Conservation (phyloP, 192 early-diverging fungal genomes). For the Backusella tarrabulga region DNA sequence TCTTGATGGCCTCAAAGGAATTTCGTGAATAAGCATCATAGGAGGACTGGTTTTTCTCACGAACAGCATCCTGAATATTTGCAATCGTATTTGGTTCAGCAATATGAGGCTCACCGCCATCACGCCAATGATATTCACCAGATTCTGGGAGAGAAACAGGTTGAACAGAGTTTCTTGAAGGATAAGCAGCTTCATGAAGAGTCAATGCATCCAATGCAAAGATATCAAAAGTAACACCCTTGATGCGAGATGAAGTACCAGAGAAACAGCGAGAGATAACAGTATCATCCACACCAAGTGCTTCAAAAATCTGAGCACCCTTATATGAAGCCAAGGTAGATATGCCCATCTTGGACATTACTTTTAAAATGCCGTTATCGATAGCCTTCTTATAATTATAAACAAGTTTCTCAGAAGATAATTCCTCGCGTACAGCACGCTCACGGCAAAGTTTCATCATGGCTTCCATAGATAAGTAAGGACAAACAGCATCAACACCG, state of each 20-base stretch:
- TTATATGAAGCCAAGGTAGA: slow-evolving; percentile 97
- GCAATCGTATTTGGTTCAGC: slow-evolving; percentile 88
- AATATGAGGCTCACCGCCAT: slow-evolving; percentile 90
- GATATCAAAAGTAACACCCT: slow-evolving; percentile 78
- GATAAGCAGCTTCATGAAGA: slow-evolving; percentile 86
- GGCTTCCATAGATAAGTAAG: slow-evolving; percentile 90
- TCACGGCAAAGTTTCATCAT: slow-evolving; percentile 90
- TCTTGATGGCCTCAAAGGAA: slow-evolving; percentile 79
- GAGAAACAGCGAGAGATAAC: slow-evolving; percentile 93
- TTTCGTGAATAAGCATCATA: slow-evolving; percentile 86
- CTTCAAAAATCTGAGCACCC: slow-evolving; percentile 99
- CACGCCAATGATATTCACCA: slow-evolving; percentile 97
- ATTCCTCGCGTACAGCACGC: slow-evolving; percentile 58
- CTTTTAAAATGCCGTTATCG: slow-evolving; percentile 96
- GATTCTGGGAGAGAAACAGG: slow-evolving; percentile 80
- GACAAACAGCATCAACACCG: slow-evolving; percentile 94
- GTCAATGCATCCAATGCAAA: slow-evolving; percentile 88
- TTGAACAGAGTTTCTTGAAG: slow-evolving; percentile 60
- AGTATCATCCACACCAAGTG: slow-evolving; percentile 84
- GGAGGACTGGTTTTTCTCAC: slow-evolving; percentile 83
- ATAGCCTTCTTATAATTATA: slow-evolving; percentile 85
- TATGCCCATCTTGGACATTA: slow-evolving; percentile 99
- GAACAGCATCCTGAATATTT: slow-evolving; percentile 94
- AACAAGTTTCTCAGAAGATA: slow-evolving; percentile 69
- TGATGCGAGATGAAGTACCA: slow-evolving; percentile 95